Conservation (phyloP, 139 green algal genomes). For the Edaphochlamys debaryana region DNA sequence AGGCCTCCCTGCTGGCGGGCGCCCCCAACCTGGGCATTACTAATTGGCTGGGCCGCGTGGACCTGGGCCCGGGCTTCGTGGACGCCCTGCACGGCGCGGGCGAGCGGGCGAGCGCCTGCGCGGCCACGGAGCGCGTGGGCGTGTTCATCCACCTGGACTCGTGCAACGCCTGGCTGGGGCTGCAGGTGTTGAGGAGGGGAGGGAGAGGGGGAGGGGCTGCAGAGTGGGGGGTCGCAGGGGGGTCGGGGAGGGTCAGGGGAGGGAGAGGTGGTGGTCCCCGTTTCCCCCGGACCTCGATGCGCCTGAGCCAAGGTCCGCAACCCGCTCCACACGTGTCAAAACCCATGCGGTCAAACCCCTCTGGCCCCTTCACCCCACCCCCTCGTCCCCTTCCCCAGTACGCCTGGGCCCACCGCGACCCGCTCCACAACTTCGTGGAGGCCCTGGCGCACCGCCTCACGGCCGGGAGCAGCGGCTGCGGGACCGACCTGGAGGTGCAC, state of each 20-base stretch:
- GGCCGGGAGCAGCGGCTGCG: not conserved
- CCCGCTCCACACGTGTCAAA: no score
- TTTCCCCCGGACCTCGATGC: no score
- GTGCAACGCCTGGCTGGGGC: conserved; percentile 6
- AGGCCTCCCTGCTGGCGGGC: conserved; percentile 3
- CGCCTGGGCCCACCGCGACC: not conserved
- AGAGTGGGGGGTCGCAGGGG: not conserved
- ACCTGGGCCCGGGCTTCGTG: not conserved
- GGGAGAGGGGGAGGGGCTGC: not conserved
- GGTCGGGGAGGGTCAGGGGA: not conserved
- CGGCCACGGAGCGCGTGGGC: not conserved
- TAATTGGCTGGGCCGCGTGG: conserved; percentile 6
- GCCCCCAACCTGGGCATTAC: conserved; percentile 20
- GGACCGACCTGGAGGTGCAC: conserved; percentile 7
- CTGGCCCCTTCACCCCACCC: not conserved
- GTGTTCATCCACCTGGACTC: conserved; percentile 27
- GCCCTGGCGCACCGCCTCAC: not conserved
- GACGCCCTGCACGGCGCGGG: not conserved
- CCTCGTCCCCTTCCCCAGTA: not conserved
- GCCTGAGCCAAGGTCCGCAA: no score
- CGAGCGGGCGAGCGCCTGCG: not conserved
- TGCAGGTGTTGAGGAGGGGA: not conserved
- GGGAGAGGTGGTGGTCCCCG: no score
- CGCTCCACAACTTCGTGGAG: not conserved
- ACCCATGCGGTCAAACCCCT: not conserved